A percentile compares a stretch with the other conserved stretches of the same genome.
Conservation (phyloP, 139 green algal species). For the Zygnema cylindricum region DNA sequence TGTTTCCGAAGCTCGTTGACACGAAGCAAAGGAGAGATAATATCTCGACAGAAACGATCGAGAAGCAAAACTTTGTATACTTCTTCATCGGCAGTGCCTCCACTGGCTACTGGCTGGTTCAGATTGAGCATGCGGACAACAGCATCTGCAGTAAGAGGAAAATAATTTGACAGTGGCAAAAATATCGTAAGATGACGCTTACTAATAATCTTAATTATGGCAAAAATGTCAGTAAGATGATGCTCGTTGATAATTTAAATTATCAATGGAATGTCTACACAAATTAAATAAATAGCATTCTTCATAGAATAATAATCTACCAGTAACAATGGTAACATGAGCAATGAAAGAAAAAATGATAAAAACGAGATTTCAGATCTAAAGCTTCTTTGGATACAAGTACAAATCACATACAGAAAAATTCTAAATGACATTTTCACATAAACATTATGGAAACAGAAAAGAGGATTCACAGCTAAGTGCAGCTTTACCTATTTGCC, state of each 20-base stretch:
- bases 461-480: neutral
- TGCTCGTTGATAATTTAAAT: neutral
- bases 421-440: too few relatives aligned
- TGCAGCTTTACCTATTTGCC: neutral
- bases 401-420: too few relatives aligned
- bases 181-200: too few relatives aligned
- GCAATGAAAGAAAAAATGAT: too few relatives aligned
- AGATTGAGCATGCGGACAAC: slow-evolving; percentile 67
- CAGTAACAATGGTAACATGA: too few relatives aligned
- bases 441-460: too few relatives aligned
- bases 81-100: slow-evolving; percentile 63
- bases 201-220: too few relatives aligned
- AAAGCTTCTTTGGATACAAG: too few relatives aligned
- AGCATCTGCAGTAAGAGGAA: slow-evolving; percentile 63
- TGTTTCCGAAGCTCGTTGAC: slow-evolving; percentile 88
- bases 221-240: neutral
- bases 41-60: slow-evolving; percentile 85
- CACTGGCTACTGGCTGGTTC: slow-evolving; percentile 43
- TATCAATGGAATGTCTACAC: neutral
- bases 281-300: too few relatives aligned
- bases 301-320: too few relatives aligned
- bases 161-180: too few relatives aligned
- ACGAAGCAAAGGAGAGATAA: slow-evolving; percentile 85
- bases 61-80: slow-evolving; percentile 95
- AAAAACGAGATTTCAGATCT: too few relatives aligned